phyloP scores from a whole-genome alignment of 352 stramenopile species.

The Phytophthora agathidicida region DNA sequence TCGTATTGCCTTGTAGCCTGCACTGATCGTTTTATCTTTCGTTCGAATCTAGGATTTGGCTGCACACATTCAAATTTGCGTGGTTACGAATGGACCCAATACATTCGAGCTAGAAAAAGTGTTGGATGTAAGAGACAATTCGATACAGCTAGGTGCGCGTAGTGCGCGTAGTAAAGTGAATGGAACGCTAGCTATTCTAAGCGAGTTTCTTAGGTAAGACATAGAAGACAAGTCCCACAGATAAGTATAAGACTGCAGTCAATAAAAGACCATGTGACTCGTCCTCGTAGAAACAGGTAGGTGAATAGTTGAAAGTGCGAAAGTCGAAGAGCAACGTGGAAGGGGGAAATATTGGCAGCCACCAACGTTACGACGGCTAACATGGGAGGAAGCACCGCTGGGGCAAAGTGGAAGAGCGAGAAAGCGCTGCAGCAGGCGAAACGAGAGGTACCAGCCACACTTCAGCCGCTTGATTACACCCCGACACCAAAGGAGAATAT shows the following conservation, averaged over 20 bases:
- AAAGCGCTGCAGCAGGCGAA: slow-evolving; percentile 40
- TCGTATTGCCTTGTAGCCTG: no score
- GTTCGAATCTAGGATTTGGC: slow-evolving; percentile 8
- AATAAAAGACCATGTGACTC: neutral
- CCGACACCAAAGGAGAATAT: slow-evolving; percentile 64
- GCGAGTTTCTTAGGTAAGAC: no score
- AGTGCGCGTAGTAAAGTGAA: neutral
- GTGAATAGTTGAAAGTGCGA: slow-evolving; percentile 3
- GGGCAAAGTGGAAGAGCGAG: slow-evolving; percentile 49
- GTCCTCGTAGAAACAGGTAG: neutral
- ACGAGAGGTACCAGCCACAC: slow-evolving; percentile 44
- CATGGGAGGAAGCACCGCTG: slow-evolving; percentile 31
- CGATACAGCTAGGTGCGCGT: no score
- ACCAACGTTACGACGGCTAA: slow-evolving; percentile 9
- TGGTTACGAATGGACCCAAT: no score
- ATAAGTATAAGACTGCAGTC: no score
- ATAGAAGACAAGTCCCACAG: slow-evolving; percentile 3
- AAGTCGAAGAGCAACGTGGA: slow-evolving; percentile 3
- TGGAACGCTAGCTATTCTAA: neutral
- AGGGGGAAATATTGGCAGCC: slow-evolving; percentile 2
- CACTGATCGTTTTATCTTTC: neutral
- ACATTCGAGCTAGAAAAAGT: no score
- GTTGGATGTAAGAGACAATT: no score
- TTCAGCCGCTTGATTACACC: slow-evolving; percentile 74
- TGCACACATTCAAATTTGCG: slow-evolving; percentile 30